Evolutionary conservation across 805 yeast genomes (phyloP).

Genomic region (Saccharomycopsis sp.): DNA sequence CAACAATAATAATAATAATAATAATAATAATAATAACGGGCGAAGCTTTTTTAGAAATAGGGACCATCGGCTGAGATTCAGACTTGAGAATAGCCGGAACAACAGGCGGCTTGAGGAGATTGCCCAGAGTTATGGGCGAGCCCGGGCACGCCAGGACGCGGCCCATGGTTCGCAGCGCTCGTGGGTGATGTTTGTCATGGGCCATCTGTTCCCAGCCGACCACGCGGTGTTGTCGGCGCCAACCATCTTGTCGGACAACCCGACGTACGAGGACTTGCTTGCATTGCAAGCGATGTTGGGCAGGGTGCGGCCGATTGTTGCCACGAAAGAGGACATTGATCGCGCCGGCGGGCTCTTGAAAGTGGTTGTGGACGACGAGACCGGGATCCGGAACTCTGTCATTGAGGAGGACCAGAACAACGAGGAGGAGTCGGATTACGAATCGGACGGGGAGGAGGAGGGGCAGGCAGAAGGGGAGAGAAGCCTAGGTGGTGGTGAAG

Average conservation of each 20-base stretch:
- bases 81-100: constrained; percentile 19
- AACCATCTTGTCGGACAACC: constrained; percentile 38
- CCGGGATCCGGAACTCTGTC: background rate
- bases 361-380: constrained; percentile 21
- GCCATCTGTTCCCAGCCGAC: constrained; percentile 41
- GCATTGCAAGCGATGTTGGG: constrained; percentile 41
- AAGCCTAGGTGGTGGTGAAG: constrained; percentile 15
- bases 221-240: constrained; percentile 44
- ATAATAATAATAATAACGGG: background rate
- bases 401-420: background rate
- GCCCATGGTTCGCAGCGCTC: constrained; percentile 29
- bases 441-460: constrained; percentile 11
- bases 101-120: constrained; percentile 18
- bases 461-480: no score
- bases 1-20: background rate
- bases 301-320: constrained; percentile 36
- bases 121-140: constrained; percentile 18
- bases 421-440: constrained; percentile 5
- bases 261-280: constrained; percentile 42
- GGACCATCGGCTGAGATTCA: constrained; percentile 18
- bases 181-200: constrained; percentile 57
- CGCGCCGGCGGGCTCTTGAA: constrained; percentile 31
- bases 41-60: constrained; percentile 19
- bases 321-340: constrained; percentile 33
- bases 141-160: constrained; percentile 1